These are phyloP conservation scores for Fusarium verticillioides DNA, from an alignment of 2,329 filamentous ascomycete species.

Conservation along the genomic window DNA sequence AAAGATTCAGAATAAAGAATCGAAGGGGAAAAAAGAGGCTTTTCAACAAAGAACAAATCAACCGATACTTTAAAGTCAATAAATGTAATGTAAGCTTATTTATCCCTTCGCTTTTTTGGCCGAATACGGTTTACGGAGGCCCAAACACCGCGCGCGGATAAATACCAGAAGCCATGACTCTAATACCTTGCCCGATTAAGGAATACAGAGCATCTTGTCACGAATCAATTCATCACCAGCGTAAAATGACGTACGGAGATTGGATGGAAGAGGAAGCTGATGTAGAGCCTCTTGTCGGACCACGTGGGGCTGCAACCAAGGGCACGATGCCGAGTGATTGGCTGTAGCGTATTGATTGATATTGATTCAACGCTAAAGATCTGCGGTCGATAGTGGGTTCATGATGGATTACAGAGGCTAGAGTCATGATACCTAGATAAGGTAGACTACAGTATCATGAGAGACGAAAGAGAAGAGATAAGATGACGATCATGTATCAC, in stretches of 20 bases:
- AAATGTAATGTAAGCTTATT: neutral
- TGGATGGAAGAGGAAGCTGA: slow-evolving; percentile 8
- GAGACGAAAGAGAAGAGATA: neutral
- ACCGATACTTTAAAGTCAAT: neutral
- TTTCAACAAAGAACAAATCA: neutral
- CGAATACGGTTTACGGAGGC: neutral
- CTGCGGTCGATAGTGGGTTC: neutral
- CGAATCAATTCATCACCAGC: slow-evolving; percentile 20
- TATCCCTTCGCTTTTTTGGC: neutral
- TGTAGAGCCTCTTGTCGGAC: slow-evolving; percentile 1
- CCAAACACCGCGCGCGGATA: neutral
- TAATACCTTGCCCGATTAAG: neutral
- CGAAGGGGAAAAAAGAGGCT: neutral
- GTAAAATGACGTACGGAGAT: neutral
- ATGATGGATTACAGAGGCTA: neutral
- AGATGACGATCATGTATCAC: neutral
- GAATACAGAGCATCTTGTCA: neutral
- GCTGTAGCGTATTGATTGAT: slow-evolving; percentile 12
- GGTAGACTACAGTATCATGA: neutral
- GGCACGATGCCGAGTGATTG: slow-evolving; percentile 42
- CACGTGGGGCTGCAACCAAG: slow-evolving; percentile 35
- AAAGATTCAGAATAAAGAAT: neutral
- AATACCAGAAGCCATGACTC: neutral
- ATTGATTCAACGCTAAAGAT: slow-evolving; percentile 4
- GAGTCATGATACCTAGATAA: neutral